These are phyloP conservation scores for Komagataella phaffii DNA, from an alignment of 805 yeast species.

Conservation along the genomic window DNA sequence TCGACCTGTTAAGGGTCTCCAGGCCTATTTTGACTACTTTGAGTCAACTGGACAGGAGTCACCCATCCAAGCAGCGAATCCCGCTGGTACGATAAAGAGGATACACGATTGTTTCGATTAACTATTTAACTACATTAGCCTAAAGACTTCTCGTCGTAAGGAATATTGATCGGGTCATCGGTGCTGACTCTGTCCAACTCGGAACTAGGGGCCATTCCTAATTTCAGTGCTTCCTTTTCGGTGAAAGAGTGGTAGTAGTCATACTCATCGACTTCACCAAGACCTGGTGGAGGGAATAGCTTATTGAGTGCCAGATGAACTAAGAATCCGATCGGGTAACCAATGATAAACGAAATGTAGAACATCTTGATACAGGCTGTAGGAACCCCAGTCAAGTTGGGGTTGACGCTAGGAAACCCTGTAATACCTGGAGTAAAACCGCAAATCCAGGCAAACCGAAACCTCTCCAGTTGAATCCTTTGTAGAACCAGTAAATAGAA, in stretches of 20 bases:
- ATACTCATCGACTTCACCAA: slow-evolving; percentile 19
- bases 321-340: slow-evolving; percentile 24
- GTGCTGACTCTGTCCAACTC: background rate
- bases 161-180: background rate
- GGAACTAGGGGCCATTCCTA: slow-evolving; percentile 15
- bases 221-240: slow-evolving; percentile 15
- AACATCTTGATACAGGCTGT: background rate
- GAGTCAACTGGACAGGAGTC: background rate
- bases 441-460: slow-evolving; percentile 21
- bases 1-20: background rate
- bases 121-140: background rate
- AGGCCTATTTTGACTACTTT: background rate
- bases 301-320: slow-evolving; percentile 20
- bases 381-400: slow-evolving; percentile 2
- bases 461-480: slow-evolving; percentile 31
- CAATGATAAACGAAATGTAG: slow-evolving; percentile 28
- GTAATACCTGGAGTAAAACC: slow-evolving; percentile 37
- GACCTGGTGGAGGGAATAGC: slow-evolving; percentile 22
- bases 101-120: background rate
- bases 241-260: slow-evolving; percentile 19
- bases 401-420: slow-evolving; percentile 23
- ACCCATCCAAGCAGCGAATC: background rate
- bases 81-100: background rate
- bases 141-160: background rate
- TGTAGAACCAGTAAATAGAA: slow-evolving; percentile 22